Base-by-base conservation (phyloP, 148 eudicot species). In the Nepenthes mirabilis region DNA sequence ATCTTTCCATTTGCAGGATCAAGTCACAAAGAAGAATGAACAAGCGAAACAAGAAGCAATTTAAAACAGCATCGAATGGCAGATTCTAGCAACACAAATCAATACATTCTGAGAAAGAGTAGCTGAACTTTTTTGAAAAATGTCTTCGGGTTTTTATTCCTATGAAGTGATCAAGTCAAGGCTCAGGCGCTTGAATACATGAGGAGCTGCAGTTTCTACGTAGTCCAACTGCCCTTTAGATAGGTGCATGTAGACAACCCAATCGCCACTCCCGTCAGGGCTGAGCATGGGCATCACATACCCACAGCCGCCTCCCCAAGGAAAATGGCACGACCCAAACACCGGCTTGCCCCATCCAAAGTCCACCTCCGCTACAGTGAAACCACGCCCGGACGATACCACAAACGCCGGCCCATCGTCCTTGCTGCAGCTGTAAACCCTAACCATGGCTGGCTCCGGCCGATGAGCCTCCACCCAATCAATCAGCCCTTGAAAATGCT, bases 221-320 rank as follows among this genome's bases (percentile, higher is more conserved):
- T 69, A 70, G 2, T 90, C 77, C 56, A 90, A 40, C 35, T 86
- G 86, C 14, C 59, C 64, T 57, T 77, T 62, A 36, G 50, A 2
- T 45, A 86, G 62, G 56, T 82, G 87, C 91, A 90, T 79, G 62
- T 86, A 86, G 33, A 86, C 88, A 45, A 90, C 33, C 95, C 95
- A 90, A 67, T 90, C 97, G 0, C 83, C 85, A 67, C 82, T 79
- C 47, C 76, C 82, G 4, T 34, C 5, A 0, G 82, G 77, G 60
- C 88, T 71, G 0, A 81, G 80, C 88, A 90, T 80, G 4, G 95
- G 91, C 97, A 90, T 86, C 11, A 90, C 97, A 55, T 80, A 82
- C 1, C 95, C 91, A 14, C 84, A 55, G 33, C 58, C 63, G 1
- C 85, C 91, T 2, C 82, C 84, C 95, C 95, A 90, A 0, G 85